A percentile compares a stretch with the other conserved stretches of the same genome.
phyloP scores from a whole-genome alignment of 495 filamentous ascomycete genomes.

The Podospora pseudopauciseta region DNA sequence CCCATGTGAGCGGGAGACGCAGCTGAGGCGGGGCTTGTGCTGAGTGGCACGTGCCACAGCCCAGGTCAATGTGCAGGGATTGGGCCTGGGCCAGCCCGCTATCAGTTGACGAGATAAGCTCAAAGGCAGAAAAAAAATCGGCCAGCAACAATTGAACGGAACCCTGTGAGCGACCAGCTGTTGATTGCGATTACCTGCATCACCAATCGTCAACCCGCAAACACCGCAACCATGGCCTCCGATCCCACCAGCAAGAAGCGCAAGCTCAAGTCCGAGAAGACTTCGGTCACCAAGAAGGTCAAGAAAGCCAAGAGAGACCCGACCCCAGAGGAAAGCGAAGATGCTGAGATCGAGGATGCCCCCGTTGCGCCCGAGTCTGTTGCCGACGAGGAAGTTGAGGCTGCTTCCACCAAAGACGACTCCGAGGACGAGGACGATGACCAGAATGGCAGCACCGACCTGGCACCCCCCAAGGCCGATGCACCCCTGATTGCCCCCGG shows the following conservation, averaged over 20 bases:
- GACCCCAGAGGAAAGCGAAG: constrained; percentile 24
- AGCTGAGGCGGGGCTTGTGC: too few relatives aligned
- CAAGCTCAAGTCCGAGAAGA: constrained; percentile 35
- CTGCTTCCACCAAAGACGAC: constrained; percentile 23
- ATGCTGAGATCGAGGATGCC: constrained; percentile 21
- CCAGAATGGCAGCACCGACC: constrained; percentile 22
- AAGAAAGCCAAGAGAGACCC: constrained; percentile 30
- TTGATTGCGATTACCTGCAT: constrained; percentile 2
- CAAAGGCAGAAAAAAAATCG: constrained; percentile 17
- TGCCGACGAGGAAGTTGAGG: constrained; percentile 16
- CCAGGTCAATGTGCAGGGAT: constrained; percentile 2
- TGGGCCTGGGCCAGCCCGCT: constrained; percentile 4
- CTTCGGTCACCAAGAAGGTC: constrained; percentile 26
- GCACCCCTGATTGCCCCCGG: constrained; percentile 32
- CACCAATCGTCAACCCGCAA: background rate
- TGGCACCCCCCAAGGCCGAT: constrained; percentile 15
- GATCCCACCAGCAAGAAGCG: constrained; percentile 44
- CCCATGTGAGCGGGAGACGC: background rate
- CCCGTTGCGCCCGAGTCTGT: constrained; percentile 17
- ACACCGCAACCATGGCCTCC: constrained; percentile 37
- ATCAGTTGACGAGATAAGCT: constrained; percentile 16
- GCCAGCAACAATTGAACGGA: background rate
- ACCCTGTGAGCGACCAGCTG: background rate
- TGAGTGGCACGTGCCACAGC: background rate
- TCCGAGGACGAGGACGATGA: constrained; percentile 26